A percentile compares a stretch with the other conserved stretches of the same genome.
Evolutionary conservation across 352 stramenopile genomes (phyloP).

Genomic region (Pythium biforme): DNA sequence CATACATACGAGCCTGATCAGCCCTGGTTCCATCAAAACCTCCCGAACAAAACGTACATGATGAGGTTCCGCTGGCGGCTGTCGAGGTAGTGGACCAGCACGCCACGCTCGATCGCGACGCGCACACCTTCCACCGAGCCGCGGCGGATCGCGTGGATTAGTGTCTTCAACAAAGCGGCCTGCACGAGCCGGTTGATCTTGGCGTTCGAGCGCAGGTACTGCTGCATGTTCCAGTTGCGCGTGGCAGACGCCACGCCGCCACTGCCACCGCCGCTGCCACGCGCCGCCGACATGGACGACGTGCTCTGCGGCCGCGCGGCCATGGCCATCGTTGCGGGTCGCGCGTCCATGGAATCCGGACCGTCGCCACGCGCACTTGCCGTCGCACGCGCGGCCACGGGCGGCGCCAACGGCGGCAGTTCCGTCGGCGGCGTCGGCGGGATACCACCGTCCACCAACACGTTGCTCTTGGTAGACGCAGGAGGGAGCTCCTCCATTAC

Average conservation of each 20-base stretch:
- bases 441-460: background rate
- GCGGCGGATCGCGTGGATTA: conserved; percentile 76
- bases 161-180: conserved; percentile 77
- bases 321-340: conserved; percentile 3
- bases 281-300: conserved; percentile 16
- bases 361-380: conserved; percentile 23
- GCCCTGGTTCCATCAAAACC: background rate
- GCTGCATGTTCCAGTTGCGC: conserved; percentile 27
- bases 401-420: conserved; percentile 18
- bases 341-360: conserved; percentile 1
- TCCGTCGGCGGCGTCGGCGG: conserved; percentile 21
- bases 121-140: conserved; percentile 82
- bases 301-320: conserved; percentile 6
- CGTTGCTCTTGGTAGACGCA: conserved; percentile 1
- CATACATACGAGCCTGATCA: background rate
- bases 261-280: background rate
- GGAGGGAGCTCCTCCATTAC: background rate
- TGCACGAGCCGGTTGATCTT: conserved; percentile 78
- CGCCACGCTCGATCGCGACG: conserved; percentile 81
- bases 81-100: conserved; percentile 76
- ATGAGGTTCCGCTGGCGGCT: conserved; percentile 76
- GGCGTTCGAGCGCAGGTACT: conserved; percentile 42
- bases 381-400: background rate
- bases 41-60: conserved; percentile 41
- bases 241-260: background rate